Base-by-base conservation (phyloP, 495 filamentous ascomycete genomes). In the Staphylotrichum tortipilum region DNA sequence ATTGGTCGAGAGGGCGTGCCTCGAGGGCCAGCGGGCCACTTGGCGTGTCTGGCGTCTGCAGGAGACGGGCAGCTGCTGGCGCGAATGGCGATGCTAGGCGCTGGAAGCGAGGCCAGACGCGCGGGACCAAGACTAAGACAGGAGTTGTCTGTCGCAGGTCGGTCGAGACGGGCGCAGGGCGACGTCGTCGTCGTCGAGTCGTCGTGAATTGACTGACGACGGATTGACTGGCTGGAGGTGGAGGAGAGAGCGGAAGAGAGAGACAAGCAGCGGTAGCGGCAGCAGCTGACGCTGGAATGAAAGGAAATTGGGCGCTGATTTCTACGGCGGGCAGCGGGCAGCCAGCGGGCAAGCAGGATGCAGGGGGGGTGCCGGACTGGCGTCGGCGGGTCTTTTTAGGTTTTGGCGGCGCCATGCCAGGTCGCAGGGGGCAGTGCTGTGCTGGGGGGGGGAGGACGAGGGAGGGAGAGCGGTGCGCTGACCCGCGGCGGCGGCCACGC, bases 1-100 rank as follows among this genome's bases (percentile, higher is more conserved):
- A 56, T 59, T 59, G 55, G 53, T 50, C 56, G 40, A 43, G 52
- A 29, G 38, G 12, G 46, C 37, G 34, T 45, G 47, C 35, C 34
- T 40, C 24, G 26, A 47, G 23, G 19, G 15, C 34, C 39, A 43
- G 14, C 12, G 31, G 46, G 35, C 45, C 40, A 22, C 49, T 52
- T 49, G 49, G 49, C 53, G 52, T n/a, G n/a, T 53, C 49, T 40
- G 51, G 23, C 15, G 21, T 34, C 18, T 41, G 47, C 7, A 4
- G 31, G n/a, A n/a, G n/a, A n/a, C n/a, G n/a, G n/a, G n/a, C 8
- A 15, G 34, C 23, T 11, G 38, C n/a, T 26, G 47, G 29, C 47
- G 37, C 36, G 37, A 42, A 15, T 24, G 28, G 21, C 31, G n/a
- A 19, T 10, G 17, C 22, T 18, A 37, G 21, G 9, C 38, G 38